Conservation (phyloP, 2,329 filamentous ascomycete species). For the Phialophora tarda region DNA sequence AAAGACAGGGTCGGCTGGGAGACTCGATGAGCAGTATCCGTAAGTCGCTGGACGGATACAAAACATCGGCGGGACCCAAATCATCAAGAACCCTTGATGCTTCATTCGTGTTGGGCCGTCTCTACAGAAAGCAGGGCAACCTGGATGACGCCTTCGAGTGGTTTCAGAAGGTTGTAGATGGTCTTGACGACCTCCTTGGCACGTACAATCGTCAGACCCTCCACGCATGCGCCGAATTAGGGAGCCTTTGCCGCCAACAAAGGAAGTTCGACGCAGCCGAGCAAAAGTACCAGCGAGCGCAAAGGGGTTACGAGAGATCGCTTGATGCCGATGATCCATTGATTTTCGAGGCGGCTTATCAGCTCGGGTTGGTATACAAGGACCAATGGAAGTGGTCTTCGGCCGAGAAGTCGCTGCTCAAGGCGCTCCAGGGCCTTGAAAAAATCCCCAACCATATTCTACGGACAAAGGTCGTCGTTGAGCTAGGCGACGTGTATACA, state of each 20-base stretch:
- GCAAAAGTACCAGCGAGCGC: background rate
- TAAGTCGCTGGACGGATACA: background rate
- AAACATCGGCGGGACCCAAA: conserved; percentile 3
- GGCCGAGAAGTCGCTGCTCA: background rate
- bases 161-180: conserved; percentile 3
- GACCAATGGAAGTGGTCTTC: conserved; percentile 2
- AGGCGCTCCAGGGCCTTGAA: background rate
- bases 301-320: conserved; percentile 3
- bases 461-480: background rate
- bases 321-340: conserved; percentile 1
- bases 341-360: background rate
- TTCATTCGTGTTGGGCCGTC: conserved; percentile 2
- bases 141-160: background rate
- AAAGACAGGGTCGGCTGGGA: background rate
- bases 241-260: background rate
- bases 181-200: background rate
- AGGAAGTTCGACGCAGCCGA: background rate
- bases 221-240: background rate
- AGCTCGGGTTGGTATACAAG: background rate
- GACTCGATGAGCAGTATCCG: conserved; percentile 3
- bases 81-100: background rate
- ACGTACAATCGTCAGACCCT: background rate
- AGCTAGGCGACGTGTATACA: background rate
- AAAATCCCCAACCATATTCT: background rate
- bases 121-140: conserved; percentile 1